Conservation (phyloP, 768 basidiomycete genomes). For the Lactarius tabidus region DNA sequence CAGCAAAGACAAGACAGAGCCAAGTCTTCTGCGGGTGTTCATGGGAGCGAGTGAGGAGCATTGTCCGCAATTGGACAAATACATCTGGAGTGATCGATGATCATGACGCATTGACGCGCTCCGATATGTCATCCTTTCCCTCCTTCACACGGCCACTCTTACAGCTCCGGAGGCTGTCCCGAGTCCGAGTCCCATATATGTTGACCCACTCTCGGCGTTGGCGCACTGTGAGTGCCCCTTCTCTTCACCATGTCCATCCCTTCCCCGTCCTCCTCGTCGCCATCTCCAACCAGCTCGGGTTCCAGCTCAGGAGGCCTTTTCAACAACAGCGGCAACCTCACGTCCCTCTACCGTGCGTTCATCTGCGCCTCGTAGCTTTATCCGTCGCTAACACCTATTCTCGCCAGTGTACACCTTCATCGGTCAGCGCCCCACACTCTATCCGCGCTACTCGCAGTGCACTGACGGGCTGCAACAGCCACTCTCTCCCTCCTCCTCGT, state of each 20-base stretch:
- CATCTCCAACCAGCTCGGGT: background rate
- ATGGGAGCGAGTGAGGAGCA: background rate
- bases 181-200: too few relatives aligned
- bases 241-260: too few relatives aligned
- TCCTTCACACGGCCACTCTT: too few relatives aligned
- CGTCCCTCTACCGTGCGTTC: conserved; percentile 5
- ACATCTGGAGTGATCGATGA: too few relatives aligned
- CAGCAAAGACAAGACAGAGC: background rate
- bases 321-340: background rate
- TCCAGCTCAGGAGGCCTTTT: background rate
- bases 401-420: conserved; percentile 6
- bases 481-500: conserved; percentile 4
- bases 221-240: too few relatives aligned
- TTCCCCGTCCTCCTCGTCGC: background rate
- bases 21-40: background rate
- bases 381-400: background rate
- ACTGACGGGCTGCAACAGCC: background rate
- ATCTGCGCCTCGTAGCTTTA: background rate
- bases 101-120: too few relatives aligned
- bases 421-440: background rate
- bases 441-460: background rate
- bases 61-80: too few relatives aligned
- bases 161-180: too few relatives aligned
- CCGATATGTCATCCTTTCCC: too few relatives aligned
- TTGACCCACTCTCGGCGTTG: background rate